Conservation (phyloP, 805 yeast genomes). For the Diddensiella caesifluorescens region DNA sequence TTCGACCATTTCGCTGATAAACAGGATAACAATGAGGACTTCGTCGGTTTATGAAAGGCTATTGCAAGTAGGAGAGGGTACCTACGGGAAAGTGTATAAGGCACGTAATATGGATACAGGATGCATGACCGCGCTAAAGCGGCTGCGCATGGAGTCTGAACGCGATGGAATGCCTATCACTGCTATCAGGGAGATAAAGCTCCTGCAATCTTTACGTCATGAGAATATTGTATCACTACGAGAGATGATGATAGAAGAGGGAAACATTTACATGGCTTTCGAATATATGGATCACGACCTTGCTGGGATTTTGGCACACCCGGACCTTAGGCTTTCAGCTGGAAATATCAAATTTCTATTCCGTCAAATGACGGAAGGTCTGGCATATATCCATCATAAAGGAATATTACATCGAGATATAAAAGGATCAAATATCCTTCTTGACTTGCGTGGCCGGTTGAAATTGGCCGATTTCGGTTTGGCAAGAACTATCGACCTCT, state of each 20-base stretch:
- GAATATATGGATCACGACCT: conserved; percentile 93
- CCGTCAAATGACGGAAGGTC: conserved; percentile 69
- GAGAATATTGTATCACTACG: conserved; percentile 71
- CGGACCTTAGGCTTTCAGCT: conserved; percentile 54
- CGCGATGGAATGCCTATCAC: conserved; percentile 96
- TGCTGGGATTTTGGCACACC: conserved; percentile 79
- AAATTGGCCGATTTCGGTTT: conserved; percentile 96
- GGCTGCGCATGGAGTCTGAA: conserved; percentile 77
- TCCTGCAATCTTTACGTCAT: conserved; percentile 78
- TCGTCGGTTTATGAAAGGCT: conserved; percentile 56
- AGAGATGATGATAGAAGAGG: conserved; percentile 83
- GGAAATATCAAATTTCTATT: conserved; percentile 76
- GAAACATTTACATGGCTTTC: conserved; percentile 79
- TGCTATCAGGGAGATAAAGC: conserved; percentile 83
- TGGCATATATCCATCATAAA: conserved; percentile 67
- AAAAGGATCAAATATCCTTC: conserved; percentile 85
- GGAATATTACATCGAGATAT: conserved; percentile 79
- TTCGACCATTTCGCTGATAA: neutral
- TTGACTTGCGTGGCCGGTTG: conserved; percentile 66
- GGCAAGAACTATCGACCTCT: conserved; percentile 46
- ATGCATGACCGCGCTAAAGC: conserved; percentile 78
- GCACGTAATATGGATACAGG: conserved; percentile 68
- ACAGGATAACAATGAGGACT: conserved; percentile 6
- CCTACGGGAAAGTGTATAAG: conserved; percentile 93
- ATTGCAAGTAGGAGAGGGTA: conserved; percentile 96